Evolutionary conservation across 2,329 filamentous ascomycete species (phyloP).

Genomic region (Cytospora leucostoma): DNA sequence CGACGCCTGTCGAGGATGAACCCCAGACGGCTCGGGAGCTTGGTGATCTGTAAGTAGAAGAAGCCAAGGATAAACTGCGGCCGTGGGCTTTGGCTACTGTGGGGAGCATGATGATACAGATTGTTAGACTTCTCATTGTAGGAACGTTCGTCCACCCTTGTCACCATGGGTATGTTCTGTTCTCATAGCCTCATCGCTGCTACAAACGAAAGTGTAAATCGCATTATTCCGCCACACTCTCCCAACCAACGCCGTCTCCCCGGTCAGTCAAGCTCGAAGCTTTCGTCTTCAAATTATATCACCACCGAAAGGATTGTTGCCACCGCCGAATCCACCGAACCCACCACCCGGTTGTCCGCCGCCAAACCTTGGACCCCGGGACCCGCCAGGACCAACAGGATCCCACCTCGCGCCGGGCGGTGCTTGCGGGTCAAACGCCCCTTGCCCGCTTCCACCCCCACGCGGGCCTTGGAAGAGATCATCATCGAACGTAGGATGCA

Average conservation of each 20-base stretch:
- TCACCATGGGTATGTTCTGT: background rate
- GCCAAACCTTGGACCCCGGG: conserved; percentile 46
- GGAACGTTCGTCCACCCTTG: background rate
- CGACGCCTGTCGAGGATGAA: background rate
- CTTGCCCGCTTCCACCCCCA: conserved; percentile 45
- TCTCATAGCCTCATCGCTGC: background rate
- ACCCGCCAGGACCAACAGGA: conserved; percentile 70
- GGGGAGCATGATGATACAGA: background rate
- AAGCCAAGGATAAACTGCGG: background rate
- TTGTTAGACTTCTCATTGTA: background rate
- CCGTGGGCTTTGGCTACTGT: background rate
- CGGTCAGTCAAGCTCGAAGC: background rate
- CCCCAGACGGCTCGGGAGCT: background rate
- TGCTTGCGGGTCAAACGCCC: conserved; percentile 66
- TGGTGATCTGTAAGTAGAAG: background rate
- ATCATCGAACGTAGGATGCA: conserved; percentile 96
- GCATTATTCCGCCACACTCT: background rate
- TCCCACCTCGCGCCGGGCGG: conserved; percentile 93
- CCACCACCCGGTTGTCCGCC: conserved; percentile 45
- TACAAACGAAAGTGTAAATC: background rate
- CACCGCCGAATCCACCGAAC: conserved; percentile 35
- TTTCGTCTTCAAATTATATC: conserved; percentile 36
- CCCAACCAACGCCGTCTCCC: background rate
- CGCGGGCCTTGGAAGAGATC: conserved; percentile 71
- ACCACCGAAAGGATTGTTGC: conserved; percentile 34